phyloP scores from a whole-genome alignment of 352 stramenopile species.

The Phytopythium montanum region DNA sequence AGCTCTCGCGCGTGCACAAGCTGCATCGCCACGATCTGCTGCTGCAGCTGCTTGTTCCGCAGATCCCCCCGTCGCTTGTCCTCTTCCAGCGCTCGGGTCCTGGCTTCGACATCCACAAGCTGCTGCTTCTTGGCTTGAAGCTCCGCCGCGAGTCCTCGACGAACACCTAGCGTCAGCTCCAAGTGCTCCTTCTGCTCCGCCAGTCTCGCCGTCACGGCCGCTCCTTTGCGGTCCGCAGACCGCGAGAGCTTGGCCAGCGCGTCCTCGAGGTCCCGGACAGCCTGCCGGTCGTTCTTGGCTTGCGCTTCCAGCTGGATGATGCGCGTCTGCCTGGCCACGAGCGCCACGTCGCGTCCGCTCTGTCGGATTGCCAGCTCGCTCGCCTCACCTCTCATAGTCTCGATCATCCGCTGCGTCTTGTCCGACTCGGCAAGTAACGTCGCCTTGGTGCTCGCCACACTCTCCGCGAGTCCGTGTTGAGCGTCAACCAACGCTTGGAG shows the following conservation, averaged over 20 bases:
- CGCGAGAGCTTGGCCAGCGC: conserved; percentile 29
- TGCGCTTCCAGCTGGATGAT: conserved; percentile 56
- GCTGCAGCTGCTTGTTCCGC: conserved; percentile 32
- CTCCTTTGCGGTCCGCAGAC: conserved; percentile 22
- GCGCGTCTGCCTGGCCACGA: conserved; percentile 43
- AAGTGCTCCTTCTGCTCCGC: conserved; percentile 55
- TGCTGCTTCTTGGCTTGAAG: conserved; percentile 48
- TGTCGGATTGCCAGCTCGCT: conserved; percentile 43
- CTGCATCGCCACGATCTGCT: conserved; percentile 57
- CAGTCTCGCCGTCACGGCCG: conserved; percentile 15
- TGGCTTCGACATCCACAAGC: conserved; percentile 32
- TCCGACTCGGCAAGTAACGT: conserved; percentile 20
- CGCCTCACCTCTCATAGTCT: conserved; percentile 30
- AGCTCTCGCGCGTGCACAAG: conserved; percentile 42
- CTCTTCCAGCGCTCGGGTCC: conserved; percentile 13
- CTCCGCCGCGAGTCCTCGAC: conserved; percentile 48
- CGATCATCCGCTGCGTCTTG: conserved; percentile 26
- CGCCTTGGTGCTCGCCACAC: not conserved
- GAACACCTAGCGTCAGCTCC: conserved; percentile 55
- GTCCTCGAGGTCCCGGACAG: conserved; percentile 36
- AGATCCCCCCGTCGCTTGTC: conserved; percentile 20
- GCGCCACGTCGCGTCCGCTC: conserved; percentile 36
- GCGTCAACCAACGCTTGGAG: not conserved
- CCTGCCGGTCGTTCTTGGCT: conserved; percentile 48
- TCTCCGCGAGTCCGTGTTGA: not conserved